Evolutionary conservation across 129 eudicot genomes (phyloP).

Genomic region (Glebionis coronaria): DNA sequence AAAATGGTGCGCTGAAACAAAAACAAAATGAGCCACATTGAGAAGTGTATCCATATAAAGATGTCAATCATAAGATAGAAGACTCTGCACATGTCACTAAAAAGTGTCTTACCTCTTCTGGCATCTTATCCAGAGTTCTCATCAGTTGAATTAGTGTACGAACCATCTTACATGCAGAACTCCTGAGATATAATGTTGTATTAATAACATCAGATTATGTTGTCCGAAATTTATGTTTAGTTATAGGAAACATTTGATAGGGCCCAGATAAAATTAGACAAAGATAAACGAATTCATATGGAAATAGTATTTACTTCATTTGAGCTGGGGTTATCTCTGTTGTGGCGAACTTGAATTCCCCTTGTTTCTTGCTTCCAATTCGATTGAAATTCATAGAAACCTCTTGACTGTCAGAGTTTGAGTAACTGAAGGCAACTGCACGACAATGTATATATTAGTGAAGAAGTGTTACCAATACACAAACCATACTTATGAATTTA

Average conservation of each 20-base stretch:
- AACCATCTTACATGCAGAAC: conserved; percentile 97
- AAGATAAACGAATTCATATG: conserved; percentile 14
- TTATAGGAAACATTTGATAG: conserved; percentile 2
- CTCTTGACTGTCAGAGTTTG: conserved; percentile 76
- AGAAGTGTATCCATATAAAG: too few species aligned
- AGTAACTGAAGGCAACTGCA: conserved; percentile 97
- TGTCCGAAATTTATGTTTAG: neutral
- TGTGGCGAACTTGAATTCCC: conserved; percentile 73
- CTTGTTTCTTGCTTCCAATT: conserved; percentile 75
- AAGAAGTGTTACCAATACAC: conserved; percentile 16
- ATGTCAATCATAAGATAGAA: conserved; percentile 3
- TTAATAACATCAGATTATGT: conserved; percentile 5
- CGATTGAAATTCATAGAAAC: conserved; percentile 94
- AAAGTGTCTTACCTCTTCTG: conserved; percentile 70
- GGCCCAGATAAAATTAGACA: conserved; percentile 6
- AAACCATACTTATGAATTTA: conserved; percentile 2
- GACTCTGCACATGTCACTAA: neutral
- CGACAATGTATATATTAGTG: conserved; percentile 25
- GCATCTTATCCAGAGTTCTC: conserved; percentile 99
- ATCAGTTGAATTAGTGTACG: conserved; percentile 87
- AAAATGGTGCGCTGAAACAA: conserved; percentile 87
- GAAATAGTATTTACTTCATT: conserved; percentile 67
- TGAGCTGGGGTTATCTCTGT: conserved; percentile 83
- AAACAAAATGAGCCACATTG: neutral
- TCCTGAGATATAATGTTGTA: conserved; percentile 43